phyloP scores from a whole-genome alignment of 257 asterid genomes.

The Solanum sitiens region DNA sequence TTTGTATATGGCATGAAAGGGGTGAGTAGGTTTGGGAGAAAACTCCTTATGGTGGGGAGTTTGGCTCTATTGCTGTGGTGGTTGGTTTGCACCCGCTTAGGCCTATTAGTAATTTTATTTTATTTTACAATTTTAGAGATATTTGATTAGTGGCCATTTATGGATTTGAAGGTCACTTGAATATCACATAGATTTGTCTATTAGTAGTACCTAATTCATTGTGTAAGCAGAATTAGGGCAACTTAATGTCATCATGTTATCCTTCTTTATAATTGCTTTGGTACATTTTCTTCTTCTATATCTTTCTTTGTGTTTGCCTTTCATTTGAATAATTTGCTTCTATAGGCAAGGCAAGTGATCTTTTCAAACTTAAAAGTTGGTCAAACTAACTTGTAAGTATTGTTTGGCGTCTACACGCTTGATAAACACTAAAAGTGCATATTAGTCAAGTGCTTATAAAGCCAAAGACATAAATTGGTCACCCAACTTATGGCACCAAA shows the following conservation, averaged over 20 bases:
- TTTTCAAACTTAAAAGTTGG: background rate
- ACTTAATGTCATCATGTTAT: background rate
- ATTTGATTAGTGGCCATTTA: slow-evolving; percentile 17
- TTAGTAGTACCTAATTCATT: slow-evolving; percentile 12
- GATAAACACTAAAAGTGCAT: background rate
- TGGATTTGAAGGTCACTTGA: slow-evolving; percentile 12
- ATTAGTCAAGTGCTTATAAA: background rate
- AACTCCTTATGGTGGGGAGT: background rate
- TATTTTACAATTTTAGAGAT: background rate
- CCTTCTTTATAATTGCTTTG: background rate
- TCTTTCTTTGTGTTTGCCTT: background rate
- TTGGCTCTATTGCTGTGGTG: slow-evolving; percentile 62
- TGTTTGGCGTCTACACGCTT: background rate
- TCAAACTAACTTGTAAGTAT: background rate
- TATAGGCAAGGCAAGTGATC: background rate
- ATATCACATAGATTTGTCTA: slow-evolving; percentile 14
- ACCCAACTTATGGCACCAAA: background rate
- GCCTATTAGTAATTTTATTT: slow-evolving; percentile 4
- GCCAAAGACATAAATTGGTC: background rate
- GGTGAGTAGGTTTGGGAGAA: slow-evolving; percentile 4
- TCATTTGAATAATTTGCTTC: background rate
- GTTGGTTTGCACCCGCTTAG: slow-evolving; percentile 73
- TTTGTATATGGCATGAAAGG: slow-evolving; percentile 12
- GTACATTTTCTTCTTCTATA: background rate
- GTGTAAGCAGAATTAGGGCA: slow-evolving; percentile 11